Conservation (phyloP, 2,329 filamentous ascomycete genomes). For the Cryphonectria carpinicola region DNA sequence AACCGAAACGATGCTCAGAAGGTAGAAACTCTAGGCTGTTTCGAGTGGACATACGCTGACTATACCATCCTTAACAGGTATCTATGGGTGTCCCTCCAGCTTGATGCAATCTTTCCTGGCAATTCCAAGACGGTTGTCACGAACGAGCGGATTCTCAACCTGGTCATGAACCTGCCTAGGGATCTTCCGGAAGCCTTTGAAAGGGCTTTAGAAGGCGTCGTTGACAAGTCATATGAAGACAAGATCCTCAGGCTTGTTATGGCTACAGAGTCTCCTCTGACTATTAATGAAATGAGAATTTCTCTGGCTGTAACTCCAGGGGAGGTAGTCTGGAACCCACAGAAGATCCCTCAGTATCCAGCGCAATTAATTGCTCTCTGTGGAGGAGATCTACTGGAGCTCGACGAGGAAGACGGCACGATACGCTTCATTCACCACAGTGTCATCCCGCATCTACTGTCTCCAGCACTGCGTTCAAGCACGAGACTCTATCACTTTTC, state of each 20-base stretch:
- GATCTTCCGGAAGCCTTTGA: constrained; percentile 21
- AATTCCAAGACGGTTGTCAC: not conserved
- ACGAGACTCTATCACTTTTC: constrained; percentile 14
- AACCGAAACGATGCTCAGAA: not conserved
- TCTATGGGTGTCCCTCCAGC: not conserved
- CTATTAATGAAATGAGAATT: constrained; percentile 23
- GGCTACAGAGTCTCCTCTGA: not conserved
- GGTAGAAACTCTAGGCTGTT: not conserved
- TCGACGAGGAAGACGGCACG: constrained; percentile 20
- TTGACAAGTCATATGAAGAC: not conserved
- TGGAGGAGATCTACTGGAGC: constrained; percentile 15
- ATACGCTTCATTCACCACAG: constrained; percentile 23
- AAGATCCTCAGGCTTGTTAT: constrained; percentile 18
- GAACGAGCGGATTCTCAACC: not conserved
- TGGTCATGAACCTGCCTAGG: not conserved
- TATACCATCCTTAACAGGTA: not conserved
- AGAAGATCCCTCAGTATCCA: not conserved
- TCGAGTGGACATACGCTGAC: not conserved
- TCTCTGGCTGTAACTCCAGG: constrained; percentile 6
- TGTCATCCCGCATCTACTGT: constrained; percentile 14
- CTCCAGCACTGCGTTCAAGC: not conserved
- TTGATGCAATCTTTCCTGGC: not conserved
- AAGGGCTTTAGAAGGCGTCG: constrained; percentile 2
- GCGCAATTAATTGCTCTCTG: constrained; percentile 4
- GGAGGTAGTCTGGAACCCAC: not conserved